phyloP scores from a whole-genome alignment of 192 early-diverging fungal species.

The Lobulomyces angularis region DNA sequence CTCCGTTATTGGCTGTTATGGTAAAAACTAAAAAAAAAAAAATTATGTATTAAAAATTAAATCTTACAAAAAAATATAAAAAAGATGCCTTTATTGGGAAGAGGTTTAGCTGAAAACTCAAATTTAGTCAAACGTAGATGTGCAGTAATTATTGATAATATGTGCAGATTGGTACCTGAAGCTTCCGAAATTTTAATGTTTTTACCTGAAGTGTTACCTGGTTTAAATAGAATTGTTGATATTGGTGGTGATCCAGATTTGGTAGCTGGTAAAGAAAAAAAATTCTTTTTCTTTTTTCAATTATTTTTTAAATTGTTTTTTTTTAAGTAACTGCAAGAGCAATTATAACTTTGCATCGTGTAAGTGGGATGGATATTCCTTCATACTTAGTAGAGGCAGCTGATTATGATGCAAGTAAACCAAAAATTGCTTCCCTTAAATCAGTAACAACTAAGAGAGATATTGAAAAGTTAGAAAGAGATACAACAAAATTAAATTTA shows the following conservation, averaged over 20 bases:
- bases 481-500: too few species aligned
- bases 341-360: too few species aligned
- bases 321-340: too few species aligned
- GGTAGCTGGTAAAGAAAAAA: too few species aligned
- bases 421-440: too few species aligned
- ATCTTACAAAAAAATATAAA: background rate
- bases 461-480: too few species aligned
- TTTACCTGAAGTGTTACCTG: constrained; percentile 64
- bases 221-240: constrained; percentile 63
- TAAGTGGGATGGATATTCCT: too few species aligned
- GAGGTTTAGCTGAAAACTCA: constrained; percentile 48
- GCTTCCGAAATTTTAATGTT: constrained; percentile 67
- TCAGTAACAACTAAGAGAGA: too few species aligned
- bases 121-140: constrained; percentile 60
- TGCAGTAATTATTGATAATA: constrained; percentile 79
- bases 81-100: constrained; percentile 3
- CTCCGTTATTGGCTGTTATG: constrained; percentile 69
- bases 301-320: too few species aligned
- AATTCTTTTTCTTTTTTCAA: too few species aligned
- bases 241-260: constrained; percentile 66
- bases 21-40: constrained; percentile 14
- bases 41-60: background rate
- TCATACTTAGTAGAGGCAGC: too few species aligned
- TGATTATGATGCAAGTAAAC: too few species aligned
- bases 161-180: constrained; percentile 79